Conservation (phyloP, 1,284 basidiomycete genomes). For the Cryptococcus amylolentus region DNA sequence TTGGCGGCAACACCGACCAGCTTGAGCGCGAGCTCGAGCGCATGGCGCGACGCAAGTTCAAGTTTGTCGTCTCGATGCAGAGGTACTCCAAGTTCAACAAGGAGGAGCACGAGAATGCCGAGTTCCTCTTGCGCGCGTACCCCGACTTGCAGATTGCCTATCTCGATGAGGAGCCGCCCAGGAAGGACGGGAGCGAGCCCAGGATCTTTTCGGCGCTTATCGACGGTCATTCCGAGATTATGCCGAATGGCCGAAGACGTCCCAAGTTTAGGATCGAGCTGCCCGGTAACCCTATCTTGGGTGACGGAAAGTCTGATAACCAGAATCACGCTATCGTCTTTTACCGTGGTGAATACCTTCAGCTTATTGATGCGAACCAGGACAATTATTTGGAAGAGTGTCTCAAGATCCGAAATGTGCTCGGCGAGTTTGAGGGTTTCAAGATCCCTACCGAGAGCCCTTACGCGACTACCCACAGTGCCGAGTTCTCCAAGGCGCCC, state of each 20-base stretch:
- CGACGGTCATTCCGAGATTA: constrained; percentile 95
- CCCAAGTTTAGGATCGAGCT: constrained; percentile 99
- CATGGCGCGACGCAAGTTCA: constrained; percentile 98
- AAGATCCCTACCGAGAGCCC: constrained; percentile 75
- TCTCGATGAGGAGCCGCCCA: constrained; percentile 88
- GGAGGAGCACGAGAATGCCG: constrained; percentile 98
- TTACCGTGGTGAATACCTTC: constrained; percentile 97
- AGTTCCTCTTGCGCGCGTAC: constrained; percentile 97
- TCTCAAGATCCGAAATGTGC: constrained; percentile 97
- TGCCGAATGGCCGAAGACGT: constrained; percentile 78
- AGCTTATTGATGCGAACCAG: constrained; percentile 99
- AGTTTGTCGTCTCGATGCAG: constrained; percentile 99
- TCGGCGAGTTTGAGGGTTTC: constrained; percentile 97
- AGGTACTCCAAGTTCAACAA: constrained; percentile 99
- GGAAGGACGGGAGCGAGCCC: constrained; percentile 93
- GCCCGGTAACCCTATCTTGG: constrained; percentile 97
- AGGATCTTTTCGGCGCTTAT: constrained; percentile 94
- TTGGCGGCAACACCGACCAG: constrained; percentile 95
- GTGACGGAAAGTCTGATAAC: constrained; percentile 99
- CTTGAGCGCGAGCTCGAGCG: constrained; percentile 95
- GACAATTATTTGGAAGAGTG: constrained; percentile 99
- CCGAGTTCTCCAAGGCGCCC: constrained; percentile 81
- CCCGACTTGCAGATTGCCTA: constrained; percentile 98
- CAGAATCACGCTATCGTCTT: constrained; percentile 99
- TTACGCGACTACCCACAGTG: constrained; percentile 81